These are phyloP conservation scores for Xylariaceae sp. DNA, from an alignment of 2,329 filamentous ascomycete genomes.

Conservation along the genomic window DNA sequence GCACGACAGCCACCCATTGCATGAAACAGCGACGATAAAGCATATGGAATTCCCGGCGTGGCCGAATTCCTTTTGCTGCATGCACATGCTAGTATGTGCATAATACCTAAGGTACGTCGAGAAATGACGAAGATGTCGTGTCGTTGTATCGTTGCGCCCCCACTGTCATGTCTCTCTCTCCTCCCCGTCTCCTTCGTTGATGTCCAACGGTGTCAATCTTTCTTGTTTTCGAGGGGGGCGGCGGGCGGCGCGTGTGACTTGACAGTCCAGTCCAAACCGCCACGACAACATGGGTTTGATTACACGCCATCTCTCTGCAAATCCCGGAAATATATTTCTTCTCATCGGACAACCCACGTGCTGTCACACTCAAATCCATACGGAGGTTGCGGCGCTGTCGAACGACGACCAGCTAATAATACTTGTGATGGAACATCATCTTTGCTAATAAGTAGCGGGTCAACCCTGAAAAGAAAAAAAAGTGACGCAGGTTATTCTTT, in stretches of 20 bases:
- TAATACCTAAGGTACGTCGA: not conserved
- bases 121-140: not conserved
- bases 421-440: conserved; percentile 4
- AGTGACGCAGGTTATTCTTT: conserved; percentile 21
- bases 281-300: conserved; percentile 27
- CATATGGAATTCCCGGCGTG: not conserved
- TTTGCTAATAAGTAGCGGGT: not conserved
- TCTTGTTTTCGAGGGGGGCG: conserved; percentile 16
- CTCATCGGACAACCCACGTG: conserved; percentile 16
- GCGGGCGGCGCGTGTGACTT: conserved; percentile 19
- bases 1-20: not conserved
- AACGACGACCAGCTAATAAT: not conserved
- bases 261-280: conserved; percentile 17
- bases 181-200: conserved; percentile 12
- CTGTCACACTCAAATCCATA: conserved; percentile 8
- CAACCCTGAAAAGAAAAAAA: conserved; percentile 6
- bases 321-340: not conserved
- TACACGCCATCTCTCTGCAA: conserved; percentile 2
- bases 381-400: conserved; percentile 6
- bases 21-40: not conserved
- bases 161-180: conserved; percentile 13
- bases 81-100: not conserved
- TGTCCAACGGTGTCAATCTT: conserved; percentile 22
- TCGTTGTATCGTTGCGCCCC: conserved; percentile 18
- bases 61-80: not conserved